Conservation (phyloP, 1,284 basidiomycete genomes). For the Inonotus obliquus region DNA sequence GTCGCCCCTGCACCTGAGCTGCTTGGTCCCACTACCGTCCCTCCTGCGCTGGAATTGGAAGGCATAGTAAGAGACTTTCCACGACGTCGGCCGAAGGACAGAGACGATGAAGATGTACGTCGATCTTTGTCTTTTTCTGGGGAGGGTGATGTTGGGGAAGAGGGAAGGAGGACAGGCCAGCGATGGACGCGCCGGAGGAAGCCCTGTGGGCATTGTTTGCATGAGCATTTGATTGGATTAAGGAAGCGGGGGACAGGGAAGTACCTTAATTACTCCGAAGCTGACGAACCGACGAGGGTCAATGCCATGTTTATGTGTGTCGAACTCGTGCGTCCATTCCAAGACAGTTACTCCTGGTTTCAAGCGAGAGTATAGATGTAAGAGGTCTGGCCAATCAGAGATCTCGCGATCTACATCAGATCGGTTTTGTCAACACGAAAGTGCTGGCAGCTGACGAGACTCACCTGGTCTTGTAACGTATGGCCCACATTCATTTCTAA, state of each 20-base stretch:
- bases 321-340: conserved; percentile 85
- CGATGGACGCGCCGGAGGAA: conserved; percentile 91
- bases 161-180: conserved; percentile 73
- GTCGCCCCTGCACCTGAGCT: conserved; percentile 7
- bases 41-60: background rate
- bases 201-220: conserved; percentile 44
- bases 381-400: conserved; percentile 79
- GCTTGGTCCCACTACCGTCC: background rate
- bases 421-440: background rate
- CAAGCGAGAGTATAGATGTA: conserved; percentile 85
- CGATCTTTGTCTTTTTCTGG: conserved; percentile 17
- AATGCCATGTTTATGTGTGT: conserved; percentile 70
- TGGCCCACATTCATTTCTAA: conserved; percentile 83
- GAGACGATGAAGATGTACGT: conserved; percentile 12
- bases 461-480: conserved; percentile 80
- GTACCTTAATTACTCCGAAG: conserved; percentile 96
- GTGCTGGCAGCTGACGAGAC: conserved; percentile 30
- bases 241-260: conserved; percentile 11
- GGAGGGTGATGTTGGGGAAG: background rate
- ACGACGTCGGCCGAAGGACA: conserved; percentile 33
- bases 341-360: conserved; percentile 80
- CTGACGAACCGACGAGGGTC: conserved; percentile 94
- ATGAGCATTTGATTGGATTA: background rate
- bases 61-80: conserved; percentile 34
- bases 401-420: conserved; percentile 39